These are phyloP conservation scores for Rhinocladiella similis DNA, from an alignment of 2,329 filamentous ascomycete species.

Conservation along the genomic window DNA sequence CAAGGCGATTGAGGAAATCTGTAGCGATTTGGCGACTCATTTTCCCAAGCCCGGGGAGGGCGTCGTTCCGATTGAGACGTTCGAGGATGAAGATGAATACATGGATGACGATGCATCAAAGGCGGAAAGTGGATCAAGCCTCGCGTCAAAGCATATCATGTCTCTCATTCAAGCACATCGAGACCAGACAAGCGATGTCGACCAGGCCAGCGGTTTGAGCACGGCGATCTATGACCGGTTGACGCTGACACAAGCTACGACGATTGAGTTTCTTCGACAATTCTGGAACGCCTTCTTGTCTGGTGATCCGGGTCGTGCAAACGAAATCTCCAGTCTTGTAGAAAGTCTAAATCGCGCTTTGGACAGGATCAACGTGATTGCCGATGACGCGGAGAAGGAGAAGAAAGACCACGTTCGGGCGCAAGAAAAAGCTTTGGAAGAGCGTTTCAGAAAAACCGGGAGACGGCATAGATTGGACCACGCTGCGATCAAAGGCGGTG, in stretches of 20 bases:
- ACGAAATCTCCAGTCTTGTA: constrained; percentile 76
- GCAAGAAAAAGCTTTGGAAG: constrained; percentile 68
- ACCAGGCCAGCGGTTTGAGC: constrained; percentile 49
- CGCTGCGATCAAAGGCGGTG: constrained; percentile 70
- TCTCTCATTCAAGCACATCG: constrained; percentile 60
- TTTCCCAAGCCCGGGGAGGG: constrained; percentile 26
- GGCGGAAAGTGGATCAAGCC: constrained; percentile 69
- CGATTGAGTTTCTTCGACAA: constrained; percentile 92
- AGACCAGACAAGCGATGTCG: constrained; percentile 40
- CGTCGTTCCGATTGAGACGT: constrained; percentile 23
- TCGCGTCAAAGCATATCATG: constrained; percentile 57
- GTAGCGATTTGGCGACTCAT: constrained; percentile 14
- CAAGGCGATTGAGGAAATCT: constrained; percentile 25
- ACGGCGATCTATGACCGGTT: constrained; percentile 59
- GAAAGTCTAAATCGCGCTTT: constrained; percentile 78
- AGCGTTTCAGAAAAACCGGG: constrained; percentile 69
- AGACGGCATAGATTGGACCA: constrained; percentile 71
- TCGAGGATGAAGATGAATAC: constrained; percentile 25
- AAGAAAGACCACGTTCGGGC: constrained; percentile 66
- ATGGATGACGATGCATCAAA: constrained; percentile 47
- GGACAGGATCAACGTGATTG: constrained; percentile 77
- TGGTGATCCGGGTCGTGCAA: constrained; percentile 76
- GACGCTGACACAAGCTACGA: constrained; percentile 84
- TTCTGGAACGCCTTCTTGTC: constrained; percentile 94
- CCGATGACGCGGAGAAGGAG: constrained; percentile 74